phyloP scores from a whole-genome alignment of 176 grass and related monocot species.

The Ensete ventricosum region DNA sequence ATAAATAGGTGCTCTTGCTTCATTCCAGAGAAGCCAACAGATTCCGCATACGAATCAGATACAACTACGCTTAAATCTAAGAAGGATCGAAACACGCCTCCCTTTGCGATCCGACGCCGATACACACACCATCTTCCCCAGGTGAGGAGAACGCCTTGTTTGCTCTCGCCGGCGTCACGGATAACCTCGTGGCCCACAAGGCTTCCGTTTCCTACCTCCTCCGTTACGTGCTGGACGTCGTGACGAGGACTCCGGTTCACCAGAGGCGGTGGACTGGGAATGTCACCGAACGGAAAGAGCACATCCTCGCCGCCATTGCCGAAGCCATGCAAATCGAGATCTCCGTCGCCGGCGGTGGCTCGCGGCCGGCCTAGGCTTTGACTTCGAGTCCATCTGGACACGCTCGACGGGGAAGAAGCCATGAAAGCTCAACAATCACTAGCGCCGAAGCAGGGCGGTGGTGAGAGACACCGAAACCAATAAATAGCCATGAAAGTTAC shows the following conservation, averaged over 20 bases:
- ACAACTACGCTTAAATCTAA: neutral
- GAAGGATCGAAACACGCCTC: slow-evolving; percentile 47
- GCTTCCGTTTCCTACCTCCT: too few relatives aligned
- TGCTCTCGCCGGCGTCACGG: slow-evolving; percentile 30
- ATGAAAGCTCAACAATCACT: neutral
- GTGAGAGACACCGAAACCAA: too few relatives aligned
- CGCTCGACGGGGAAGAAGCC: slow-evolving; percentile 20
- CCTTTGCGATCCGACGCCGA: slow-evolving; percentile 38
- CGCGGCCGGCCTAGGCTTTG: slow-evolving; percentile 5
- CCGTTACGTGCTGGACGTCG: neutral
- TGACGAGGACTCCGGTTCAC: neutral
- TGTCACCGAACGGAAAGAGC: slow-evolving; percentile 47
- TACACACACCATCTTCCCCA: slow-evolving; percentile 84
- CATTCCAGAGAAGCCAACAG: too few relatives aligned
- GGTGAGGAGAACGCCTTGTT: slow-evolving; percentile 31
- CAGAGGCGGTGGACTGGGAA: slow-evolving; percentile 14
- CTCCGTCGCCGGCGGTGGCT: neutral
- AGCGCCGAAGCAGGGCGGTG: too few relatives aligned
- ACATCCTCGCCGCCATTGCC: neutral
- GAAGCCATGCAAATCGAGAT: neutral
- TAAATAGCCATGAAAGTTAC: too few relatives aligned
- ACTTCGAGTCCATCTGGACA: slow-evolving; percentile 69
- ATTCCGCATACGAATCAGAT: neutral
- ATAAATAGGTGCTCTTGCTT: too few relatives aligned
- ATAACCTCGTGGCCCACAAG: neutral